Conservation (phyloP, 2,329 filamentous ascomycete species). For the Leptosphaerulina australis region DNA sequence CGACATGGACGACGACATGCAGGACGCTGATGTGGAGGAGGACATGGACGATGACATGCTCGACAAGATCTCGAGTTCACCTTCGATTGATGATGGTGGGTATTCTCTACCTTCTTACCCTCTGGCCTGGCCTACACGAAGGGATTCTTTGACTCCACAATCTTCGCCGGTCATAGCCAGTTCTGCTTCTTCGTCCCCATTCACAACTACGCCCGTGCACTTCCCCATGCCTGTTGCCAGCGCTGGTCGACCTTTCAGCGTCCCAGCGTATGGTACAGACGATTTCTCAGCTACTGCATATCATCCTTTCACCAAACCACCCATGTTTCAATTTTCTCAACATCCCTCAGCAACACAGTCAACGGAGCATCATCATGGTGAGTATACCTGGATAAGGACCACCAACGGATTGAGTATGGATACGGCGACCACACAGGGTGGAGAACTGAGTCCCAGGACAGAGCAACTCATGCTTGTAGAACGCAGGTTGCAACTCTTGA, state of each 20-base stretch:
- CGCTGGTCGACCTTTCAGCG: constrained; percentile 27
- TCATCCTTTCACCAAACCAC: constrained; percentile 41
- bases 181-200: constrained; percentile 52
- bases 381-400: constrained; percentile 50
- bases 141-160: constrained; percentile 50
- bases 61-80: constrained; percentile 98
- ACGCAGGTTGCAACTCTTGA: constrained; percentile 25
- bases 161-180: constrained; percentile 38
- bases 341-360: constrained; percentile 37
- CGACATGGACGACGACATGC: constrained; percentile 59
- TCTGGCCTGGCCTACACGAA: constrained; percentile 49
- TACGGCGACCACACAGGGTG: constrained; percentile 1
- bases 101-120: constrained; percentile 57
- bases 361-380: constrained; percentile 58
- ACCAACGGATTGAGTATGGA: constrained; percentile 15
- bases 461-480: constrained; percentile 15
- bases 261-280: constrained; percentile 41
- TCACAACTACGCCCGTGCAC: constrained; percentile 51
- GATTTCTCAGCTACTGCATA: constrained; percentile 35
- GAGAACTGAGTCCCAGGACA: constrained; percentile 30
- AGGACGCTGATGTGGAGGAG: constrained; percentile 70
- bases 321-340: constrained; percentile 40
- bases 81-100: constrained; percentile 99
- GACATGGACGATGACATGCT: constrained; percentile 90
- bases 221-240: constrained; percentile 46